Evolutionary conservation across 176 grass and related monocot species (phyloP).

Genomic region (Aegilops tauschii): DNA sequence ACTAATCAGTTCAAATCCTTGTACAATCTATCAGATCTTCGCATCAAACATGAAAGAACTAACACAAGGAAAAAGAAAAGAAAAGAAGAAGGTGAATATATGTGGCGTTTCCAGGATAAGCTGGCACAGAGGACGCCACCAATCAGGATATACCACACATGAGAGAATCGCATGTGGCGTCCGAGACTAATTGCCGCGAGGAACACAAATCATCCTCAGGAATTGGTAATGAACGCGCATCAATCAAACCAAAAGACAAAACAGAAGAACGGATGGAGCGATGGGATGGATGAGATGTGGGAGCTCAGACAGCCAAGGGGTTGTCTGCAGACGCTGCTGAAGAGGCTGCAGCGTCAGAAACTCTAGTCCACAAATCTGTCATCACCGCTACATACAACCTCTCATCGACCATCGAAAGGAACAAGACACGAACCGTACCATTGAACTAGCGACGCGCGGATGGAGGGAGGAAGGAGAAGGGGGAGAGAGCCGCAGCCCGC

Average conservation of each 20-base stretch:
- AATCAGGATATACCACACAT: constrained; percentile 68
- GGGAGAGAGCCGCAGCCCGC: no score
- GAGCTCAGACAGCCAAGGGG: constrained; percentile 78
- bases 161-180: constrained; percentile 13
- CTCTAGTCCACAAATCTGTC: constrained; percentile 62
- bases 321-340: constrained; percentile 51
- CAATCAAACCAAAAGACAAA: neutral
- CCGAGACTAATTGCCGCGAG: constrained; percentile 58
- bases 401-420: no score
- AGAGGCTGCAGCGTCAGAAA: constrained; percentile 44
- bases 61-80: neutral
- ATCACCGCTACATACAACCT: constrained; percentile 33
- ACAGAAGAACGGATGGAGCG: no score
- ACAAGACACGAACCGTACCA: no score
- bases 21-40: constrained; percentile 38
- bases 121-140: constrained; percentile 34
- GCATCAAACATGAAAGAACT: constrained; percentile 17
- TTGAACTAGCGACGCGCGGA: no score
- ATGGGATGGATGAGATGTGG: neutral
- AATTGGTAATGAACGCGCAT: constrained; percentile 64
- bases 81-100: constrained; percentile 6
- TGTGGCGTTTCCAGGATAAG: constrained; percentile 64
- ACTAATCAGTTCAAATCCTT: no score
- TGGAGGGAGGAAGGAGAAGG: no score
- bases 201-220: constrained; percentile 41